Base-by-base conservation (phyloP, 202 grass and related monocot genomes). In the Sporobolus alterniflorus region DNA sequence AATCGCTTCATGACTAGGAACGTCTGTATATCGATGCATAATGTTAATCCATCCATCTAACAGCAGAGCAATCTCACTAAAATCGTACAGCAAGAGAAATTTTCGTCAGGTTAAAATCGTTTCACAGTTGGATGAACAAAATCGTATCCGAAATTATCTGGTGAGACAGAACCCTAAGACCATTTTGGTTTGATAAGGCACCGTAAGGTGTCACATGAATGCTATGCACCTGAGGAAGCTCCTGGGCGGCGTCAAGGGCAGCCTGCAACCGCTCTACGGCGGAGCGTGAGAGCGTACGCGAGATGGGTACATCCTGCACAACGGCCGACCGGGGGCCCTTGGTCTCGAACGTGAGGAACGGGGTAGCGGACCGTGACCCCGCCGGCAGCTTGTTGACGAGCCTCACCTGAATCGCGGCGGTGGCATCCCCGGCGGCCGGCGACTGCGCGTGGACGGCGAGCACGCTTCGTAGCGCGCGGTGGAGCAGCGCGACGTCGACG, bases 251-350 rank as follows among this genome's bases (percentile, higher is more conserved):
- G 46, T 98, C 93, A 64, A 98, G 85, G 33, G 91, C 87, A 1
- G 71, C 75, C 83, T 96, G 93, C 79, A 98, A 82, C 68, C 86
- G 87, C 44, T 80, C 84, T 46, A 98, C 59, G 46, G 96, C 91
- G 13, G 91, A 82, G 34, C 80, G 85, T 9, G 96, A 96, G 20
- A 98, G 89, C 12, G 96, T 89, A 55, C 88, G 91, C 31, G 93
- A 98, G 85, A 98, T 96, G 56, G 96, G 96, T 44, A 98, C 91
- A 28, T 98, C 96, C 85, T 98, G 96, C 69, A 98, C 96, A 73
- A 98, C 93, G 14, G 96, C 96, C 28, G 96, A 79, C 77, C 85
- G 86, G 31, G 88, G 21, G 56, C 96, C 96, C 75, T 98, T 98
- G 69, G 96, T 96, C 79, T 98, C 96, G 25, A 98, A 96, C 13